phyloP scores from a whole-genome alignment of 1,139 yeast genomes.

The Saccharomycopsis hybrid region DNA sequence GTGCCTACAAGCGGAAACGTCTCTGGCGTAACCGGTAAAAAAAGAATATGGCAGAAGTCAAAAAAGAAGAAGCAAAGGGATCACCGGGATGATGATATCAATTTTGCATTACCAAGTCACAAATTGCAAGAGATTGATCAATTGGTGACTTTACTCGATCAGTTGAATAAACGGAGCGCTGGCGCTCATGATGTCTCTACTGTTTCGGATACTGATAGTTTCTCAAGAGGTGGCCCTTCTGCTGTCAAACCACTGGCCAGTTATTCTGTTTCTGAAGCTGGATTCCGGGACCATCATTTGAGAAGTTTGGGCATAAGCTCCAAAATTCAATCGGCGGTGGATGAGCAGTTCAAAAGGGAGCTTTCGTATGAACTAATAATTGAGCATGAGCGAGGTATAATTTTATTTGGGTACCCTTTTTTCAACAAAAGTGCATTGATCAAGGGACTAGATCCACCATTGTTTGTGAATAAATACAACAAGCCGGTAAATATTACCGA shows the following conservation, averaged over 20 bases:
- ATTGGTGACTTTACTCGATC: neutral
- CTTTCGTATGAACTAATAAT: constrained; percentile 18
- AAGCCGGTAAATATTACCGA: constrained; percentile 11
- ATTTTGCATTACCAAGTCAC: neutral
- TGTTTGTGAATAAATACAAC: constrained; percentile 28
- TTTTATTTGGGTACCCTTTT: constrained; percentile 47
- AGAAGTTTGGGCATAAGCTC: neutral
- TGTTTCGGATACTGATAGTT: too few species aligned
- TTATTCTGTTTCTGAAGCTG: neutral
- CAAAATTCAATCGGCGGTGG: neutral
- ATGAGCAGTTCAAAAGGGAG: constrained; percentile 32
- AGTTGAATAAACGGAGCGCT: neutral
- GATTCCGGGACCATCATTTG: neutral
- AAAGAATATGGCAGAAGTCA: neutral
- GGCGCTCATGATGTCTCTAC: too few species aligned
- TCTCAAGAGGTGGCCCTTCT: too few species aligned
- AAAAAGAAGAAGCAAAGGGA: neutral
- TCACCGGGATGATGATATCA: too few species aligned
- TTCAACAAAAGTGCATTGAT: constrained; percentile 41
- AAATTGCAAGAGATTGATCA: neutral
- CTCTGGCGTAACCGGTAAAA: too few species aligned
- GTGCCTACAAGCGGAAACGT: too few species aligned
- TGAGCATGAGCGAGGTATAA: constrained; percentile 42
- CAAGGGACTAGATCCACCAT: constrained; percentile 42
- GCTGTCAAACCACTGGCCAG: too few species aligned